Evolutionary conservation across 192 early-diverging fungal species (phyloP), one percentile per base, ranked within the genome.

Genomic region (Backusella liffmaniae): DNA sequence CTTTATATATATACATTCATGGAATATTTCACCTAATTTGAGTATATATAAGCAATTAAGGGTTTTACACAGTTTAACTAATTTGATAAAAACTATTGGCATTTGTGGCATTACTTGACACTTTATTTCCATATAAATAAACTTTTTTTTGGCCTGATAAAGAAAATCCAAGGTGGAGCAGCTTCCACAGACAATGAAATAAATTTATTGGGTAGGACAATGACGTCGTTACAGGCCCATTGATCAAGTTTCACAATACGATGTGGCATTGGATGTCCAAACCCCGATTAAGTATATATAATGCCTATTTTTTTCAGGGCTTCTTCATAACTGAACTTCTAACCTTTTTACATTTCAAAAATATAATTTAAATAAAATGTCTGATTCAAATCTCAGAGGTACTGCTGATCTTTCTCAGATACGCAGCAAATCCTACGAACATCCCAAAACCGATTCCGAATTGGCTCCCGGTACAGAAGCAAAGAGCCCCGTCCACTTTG

Each of bases 391-490:
- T 39, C 2, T 23, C 21, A 69, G 67, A 69, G 67, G 67, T 23
- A 69, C 67, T 39, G 67, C 67, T 69, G 37, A 69, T 37, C 67
- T 69, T 69, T 35, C 67, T 21, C 18, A 39, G 3, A 39, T 41
- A 10, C 67, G 67, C 36, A 69, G 67, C 35, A 35, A 69, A 26
- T 69, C 67, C 21, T 69, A 69, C 15, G 21, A 37, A 23, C 16
- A 37, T 6, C 67, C 67, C 6, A 69, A 16, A 41, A 5, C 3
- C 66, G 10, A 35, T 32, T 9, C 67, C 21, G 66, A 32, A 6
- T 67, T n/a, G 8, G 6, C 32, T 67, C 30, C 32, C 26, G 16
- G 1, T 16, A 26, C 23, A 4, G n/a, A 26, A 12, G 67, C 36
- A 69, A 62, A 26, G 26, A 29, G 56, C 12, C 56, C 56, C 0